phyloP scores from a whole-genome alignment of 805 yeast genomes.

The Nakazawaea wyomingensis region DNA sequence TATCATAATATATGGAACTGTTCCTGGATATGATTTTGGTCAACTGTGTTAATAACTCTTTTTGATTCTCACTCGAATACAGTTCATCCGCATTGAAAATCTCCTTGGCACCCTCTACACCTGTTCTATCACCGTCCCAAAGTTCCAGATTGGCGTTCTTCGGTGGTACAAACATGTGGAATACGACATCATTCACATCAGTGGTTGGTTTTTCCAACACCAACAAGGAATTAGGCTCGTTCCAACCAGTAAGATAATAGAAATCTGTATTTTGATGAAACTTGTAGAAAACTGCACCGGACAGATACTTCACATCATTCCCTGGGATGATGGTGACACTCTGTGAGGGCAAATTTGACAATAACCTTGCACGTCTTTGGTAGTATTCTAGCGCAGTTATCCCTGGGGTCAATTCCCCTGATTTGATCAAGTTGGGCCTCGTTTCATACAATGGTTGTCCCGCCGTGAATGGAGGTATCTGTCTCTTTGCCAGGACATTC shows the following conservation, averaged over 20 bases:
- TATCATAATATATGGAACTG: slow-evolving; percentile 53
- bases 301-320: slow-evolving; percentile 64
- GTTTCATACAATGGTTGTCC: slow-evolving; percentile 92
- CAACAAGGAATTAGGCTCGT: slow-evolving; percentile 78
- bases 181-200: slow-evolving; percentile 46
- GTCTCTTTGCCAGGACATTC: slow-evolving; percentile 1
- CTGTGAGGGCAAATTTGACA: slow-evolving; percentile 50
- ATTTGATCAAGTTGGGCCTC: slow-evolving; percentile 64
- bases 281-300: slow-evolving; percentile 87
- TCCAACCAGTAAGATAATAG: slow-evolving; percentile 85
- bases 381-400: slow-evolving; percentile 81
- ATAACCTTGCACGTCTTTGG: slow-evolving; percentile 58
- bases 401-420: slow-evolving; percentile 86
- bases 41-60: slow-evolving; percentile 36
- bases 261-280: slow-evolving; percentile 92
- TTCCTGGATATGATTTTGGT: slow-evolving; percentile 42
- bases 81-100: slow-evolving; percentile 85
- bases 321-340: slow-evolving; percentile 77
- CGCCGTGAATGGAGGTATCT: slow-evolving; percentile 31
- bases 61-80: slow-evolving; percentile 36
- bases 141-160: slow-evolving; percentile 72
- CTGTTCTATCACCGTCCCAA: slow-evolving; percentile 96
- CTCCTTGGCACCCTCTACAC: slow-evolving; percentile 74
- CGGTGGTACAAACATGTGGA: slow-evolving; percentile 84
- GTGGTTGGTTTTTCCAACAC: slow-evolving; percentile 57